Base-by-base conservation (phyloP, 805 yeast species). In the Saturnispora ahearnii region DNA sequence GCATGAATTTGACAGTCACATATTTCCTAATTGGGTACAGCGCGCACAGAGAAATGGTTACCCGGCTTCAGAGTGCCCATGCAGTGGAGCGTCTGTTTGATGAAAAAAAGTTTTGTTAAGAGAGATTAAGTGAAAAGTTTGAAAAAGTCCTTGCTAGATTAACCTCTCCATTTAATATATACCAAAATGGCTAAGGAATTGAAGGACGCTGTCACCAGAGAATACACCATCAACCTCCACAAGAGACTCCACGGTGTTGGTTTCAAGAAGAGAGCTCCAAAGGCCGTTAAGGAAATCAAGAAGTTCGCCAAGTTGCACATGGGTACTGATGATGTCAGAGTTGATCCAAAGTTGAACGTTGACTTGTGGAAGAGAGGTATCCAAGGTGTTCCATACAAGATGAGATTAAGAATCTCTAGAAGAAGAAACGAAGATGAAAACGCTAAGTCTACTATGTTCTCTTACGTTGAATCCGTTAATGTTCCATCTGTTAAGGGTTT, bases 181-280 rank as follows among this genome's bases (percentile, higher is more conserved):
- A 48, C 28, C 45, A 49, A 41, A 64, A 68, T 68, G 72, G 69
- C 71, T 58, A 65, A 62, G 56, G 95, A 91, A 77, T 80, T 89
- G 74, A 86, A 87, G 80, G 98, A 93, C 90, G 96, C 89, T 77
- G 97, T 93, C 77, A 87, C 99, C 76, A 96, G 99, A 78, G 99
- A 93, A 81, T 93, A 93, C 88, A 93, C 99, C 84, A 90, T 93
- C 78, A 91, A 93, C 88, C 80, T 91, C 77, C 96, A 89, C 96
- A 91, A 89, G 78, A 89, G 98, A 80, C 86, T 89, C 73, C 96
- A 87, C 78, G 98, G 98, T 81, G 90, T 84, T 66, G 86, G 88
- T 78, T 93, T 91, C 96, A 93, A 93, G 84, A 87, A 86, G 86
- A 89, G 97, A 81, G 99, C 99, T 71, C 99, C 99, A 79, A 87